phyloP scores from a whole-genome alignment of 805 yeast genomes.

The Pichia insulana region DNA sequence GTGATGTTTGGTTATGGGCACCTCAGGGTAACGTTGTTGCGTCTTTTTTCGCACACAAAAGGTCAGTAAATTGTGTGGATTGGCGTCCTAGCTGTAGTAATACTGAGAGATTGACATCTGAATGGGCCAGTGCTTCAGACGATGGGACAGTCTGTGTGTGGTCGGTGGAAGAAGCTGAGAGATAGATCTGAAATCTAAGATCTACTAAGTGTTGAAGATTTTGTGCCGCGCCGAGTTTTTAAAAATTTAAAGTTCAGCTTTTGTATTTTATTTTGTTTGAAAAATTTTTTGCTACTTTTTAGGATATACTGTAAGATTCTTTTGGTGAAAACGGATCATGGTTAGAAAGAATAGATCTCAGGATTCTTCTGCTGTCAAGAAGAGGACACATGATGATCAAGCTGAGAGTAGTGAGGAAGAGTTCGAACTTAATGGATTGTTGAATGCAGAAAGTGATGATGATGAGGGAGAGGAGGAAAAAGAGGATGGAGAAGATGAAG shows the following conservation, averaged over 20 bases:
- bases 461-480: slow-evolving; percentile 20
- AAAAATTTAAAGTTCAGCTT: background rate
- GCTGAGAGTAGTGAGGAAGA: slow-evolving; percentile 20
- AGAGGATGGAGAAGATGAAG: slow-evolving; percentile 23
- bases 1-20: slow-evolving; percentile 15
- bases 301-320: background rate
- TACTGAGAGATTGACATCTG: background rate
- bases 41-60: slow-evolving; percentile 9
- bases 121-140: background rate
- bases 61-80: slow-evolving; percentile 10
- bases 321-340: background rate
- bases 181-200: background rate
- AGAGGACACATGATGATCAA: slow-evolving; percentile 17
- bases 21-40: slow-evolving; percentile 11
- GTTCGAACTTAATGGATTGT: slow-evolving; percentile 28
- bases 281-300: too few relatives aligned
- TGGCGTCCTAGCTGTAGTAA: slow-evolving; percentile 7
- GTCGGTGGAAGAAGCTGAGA: background rate
- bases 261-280: background rate
- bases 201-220: too few relatives aligned
- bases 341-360: background rate
- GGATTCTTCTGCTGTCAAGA: slow-evolving; percentile 16
- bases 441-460: slow-evolving; percentile 38
- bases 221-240: background rate
- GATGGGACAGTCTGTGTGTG: background rate